A percentile compares a stretch with the other conserved stretches of the same genome.
These are phyloP conservation scores for Bimuria novae-zelandiae DNA, from an alignment of 2,329 filamentous ascomycete species.

Conservation along the genomic window DNA sequence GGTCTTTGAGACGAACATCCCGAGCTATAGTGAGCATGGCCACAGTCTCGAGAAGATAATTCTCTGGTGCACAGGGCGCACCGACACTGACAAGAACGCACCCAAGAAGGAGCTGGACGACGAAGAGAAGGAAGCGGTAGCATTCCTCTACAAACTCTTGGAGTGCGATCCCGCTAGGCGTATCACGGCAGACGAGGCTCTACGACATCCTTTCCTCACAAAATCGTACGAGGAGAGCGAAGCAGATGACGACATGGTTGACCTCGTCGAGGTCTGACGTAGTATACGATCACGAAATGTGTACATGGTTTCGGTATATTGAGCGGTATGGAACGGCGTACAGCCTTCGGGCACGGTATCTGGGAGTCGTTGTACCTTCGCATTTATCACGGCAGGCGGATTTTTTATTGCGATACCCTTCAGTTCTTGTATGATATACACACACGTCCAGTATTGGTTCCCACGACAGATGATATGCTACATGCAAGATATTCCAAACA, in stretches of 20 bases:
- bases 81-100: conserved; percentile 58
- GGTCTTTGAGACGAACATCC: conserved; percentile 89
- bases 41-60: conserved; percentile 93
- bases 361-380: conserved; percentile 33
- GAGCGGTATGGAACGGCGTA: conserved; percentile 31
- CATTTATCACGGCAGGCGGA: conserved; percentile 19
- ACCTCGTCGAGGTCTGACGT: conserved; percentile 29
- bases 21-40: conserved; percentile 82
- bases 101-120: conserved; percentile 58
- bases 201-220: conserved; percentile 71
- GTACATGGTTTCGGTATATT: conserved; percentile 17
- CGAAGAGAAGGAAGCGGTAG: conserved; percentile 74
- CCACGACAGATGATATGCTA: conserved; percentile 9
- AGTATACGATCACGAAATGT: conserved; percentile 12
- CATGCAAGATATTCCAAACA: neutral
- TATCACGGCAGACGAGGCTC: conserved; percentile 74
- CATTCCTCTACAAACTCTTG: conserved; percentile 73
- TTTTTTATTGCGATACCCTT: conserved; percentile 27
- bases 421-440: conserved; percentile 19
- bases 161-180: conserved; percentile 75
- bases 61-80: conserved; percentile 87
- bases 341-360: conserved; percentile 24
- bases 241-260: conserved; percentile 42
- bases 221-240: conserved; percentile 37
- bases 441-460: conserved; percentile 5